These are phyloP conservation scores for Aotearoamyces nothofagi DNA, from an alignment of 2,329 filamentous ascomycete genomes.

Conservation along the genomic window DNA sequence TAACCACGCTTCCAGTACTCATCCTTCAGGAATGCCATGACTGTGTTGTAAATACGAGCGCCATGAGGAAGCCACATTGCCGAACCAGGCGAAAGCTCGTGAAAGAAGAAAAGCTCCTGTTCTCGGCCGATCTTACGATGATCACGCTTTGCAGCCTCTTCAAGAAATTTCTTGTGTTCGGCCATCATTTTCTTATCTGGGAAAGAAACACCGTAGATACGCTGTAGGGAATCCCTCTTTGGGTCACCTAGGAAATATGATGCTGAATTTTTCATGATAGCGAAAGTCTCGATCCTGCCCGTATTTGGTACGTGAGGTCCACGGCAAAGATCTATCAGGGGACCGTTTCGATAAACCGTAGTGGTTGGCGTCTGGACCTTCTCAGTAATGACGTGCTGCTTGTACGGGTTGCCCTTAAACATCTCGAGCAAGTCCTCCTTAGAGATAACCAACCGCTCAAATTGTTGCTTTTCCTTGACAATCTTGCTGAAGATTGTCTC, in stretches of 20 bases:
- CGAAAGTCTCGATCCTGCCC: slow-evolving; percentile 84
- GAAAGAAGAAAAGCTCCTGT: slow-evolving; percentile 96
- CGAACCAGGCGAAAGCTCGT: slow-evolving; percentile 83
- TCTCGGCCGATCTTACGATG: slow-evolving; percentile 88
- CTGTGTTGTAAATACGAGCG: slow-evolving; percentile 81
- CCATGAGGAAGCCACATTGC: slow-evolving; percentile 89
- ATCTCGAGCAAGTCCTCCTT: slow-evolving; percentile 90
- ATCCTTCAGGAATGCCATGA: slow-evolving; percentile 65
- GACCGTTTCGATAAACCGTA: slow-evolving; percentile 85
- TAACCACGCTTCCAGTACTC: slow-evolving; percentile 93
- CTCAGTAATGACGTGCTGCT: slow-evolving; percentile 92
- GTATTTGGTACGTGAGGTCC: slow-evolving; percentile 92
- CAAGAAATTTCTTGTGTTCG: slow-evolving; percentile 87
- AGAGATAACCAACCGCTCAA: slow-evolving; percentile 75
- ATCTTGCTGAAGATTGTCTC: slow-evolving; percentile 69
- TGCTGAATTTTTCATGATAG: slow-evolving; percentile 64
- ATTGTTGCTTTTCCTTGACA: slow-evolving; percentile 93
- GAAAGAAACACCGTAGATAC: slow-evolving; percentile 92
- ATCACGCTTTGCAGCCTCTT: slow-evolving; percentile 95
- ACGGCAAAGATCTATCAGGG: slow-evolving; percentile 86
- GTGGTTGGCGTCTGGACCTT: slow-evolving; percentile 85
- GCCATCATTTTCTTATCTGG: slow-evolving; percentile 92
- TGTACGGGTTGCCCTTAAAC: slow-evolving; percentile 97
- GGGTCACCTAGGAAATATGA: slow-evolving; percentile 93
- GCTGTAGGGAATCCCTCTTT: slow-evolving; percentile 86